phyloP scores from a whole-genome alignment of 2,329 filamentous ascomycete species.

The Fusarium lateritium region DNA sequence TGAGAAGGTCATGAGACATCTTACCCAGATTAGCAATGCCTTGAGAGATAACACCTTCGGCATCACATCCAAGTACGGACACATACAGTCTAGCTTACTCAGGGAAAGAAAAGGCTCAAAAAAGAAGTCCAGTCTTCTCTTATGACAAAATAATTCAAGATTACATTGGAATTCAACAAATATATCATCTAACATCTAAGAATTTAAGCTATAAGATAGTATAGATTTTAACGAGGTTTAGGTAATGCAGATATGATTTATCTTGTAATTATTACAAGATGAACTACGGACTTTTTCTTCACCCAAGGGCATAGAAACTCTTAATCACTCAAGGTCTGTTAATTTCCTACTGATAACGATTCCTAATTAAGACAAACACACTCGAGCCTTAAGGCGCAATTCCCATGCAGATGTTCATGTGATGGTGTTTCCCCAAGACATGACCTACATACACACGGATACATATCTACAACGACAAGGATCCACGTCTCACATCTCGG shows the following conservation, averaged over 20 bases:
- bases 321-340: background rate
- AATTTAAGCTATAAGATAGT: too few relatives aligned
- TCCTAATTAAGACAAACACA: background rate
- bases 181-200: too few relatives aligned
- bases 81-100: background rate
- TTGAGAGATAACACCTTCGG: background rate
- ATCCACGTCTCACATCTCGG: constrained; percentile 19
- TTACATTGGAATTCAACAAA: too few relatives aligned
- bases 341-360: background rate
- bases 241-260: too few relatives aligned
- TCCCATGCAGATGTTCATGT: background rate
- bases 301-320: background rate
- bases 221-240: too few relatives aligned
- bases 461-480: constrained; percentile 5
- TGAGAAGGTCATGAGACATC: constrained; percentile 28
- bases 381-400: background rate
- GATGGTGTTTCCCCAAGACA: constrained; percentile 1
- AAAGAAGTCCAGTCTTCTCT: too few relatives aligned
- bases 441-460: background rate
- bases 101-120: too few relatives aligned
- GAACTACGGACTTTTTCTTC: too few relatives aligned
- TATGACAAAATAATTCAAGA: too few relatives aligned
- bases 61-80: background rate
- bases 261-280: too few relatives aligned
- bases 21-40: constrained; percentile 17